Conservation (phyloP, 108 stramenopile genomes). For the Conticribra guillardii region DNA sequence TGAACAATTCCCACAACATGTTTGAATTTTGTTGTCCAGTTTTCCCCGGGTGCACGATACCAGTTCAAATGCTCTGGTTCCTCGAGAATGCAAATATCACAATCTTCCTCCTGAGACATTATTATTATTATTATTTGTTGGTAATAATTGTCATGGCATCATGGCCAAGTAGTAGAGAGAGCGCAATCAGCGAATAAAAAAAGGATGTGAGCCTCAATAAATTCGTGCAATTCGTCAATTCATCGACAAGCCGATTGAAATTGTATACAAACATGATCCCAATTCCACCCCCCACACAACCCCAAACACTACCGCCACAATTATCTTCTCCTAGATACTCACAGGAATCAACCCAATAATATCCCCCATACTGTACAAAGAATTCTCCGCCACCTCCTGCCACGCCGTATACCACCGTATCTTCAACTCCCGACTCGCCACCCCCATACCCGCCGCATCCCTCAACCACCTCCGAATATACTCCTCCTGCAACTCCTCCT, state of each 20-base stretch:
- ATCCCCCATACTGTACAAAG: constrained; percentile 70
- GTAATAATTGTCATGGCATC: neutral
- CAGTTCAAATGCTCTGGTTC: constrained; percentile 95
- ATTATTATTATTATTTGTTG: neutral
- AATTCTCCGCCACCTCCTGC: constrained; percentile 54
- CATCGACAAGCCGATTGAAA: too few relatives aligned
- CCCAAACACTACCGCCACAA: too few relatives aligned
- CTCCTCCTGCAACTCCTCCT: constrained; percentile 69
- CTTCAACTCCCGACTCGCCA: constrained; percentile 40
- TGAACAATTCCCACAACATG: constrained; percentile 94
- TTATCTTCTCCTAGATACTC: constrained; percentile 10
- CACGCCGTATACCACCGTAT: constrained; percentile 62
- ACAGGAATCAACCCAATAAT: constrained; percentile 71
- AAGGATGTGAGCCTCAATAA: neutral
- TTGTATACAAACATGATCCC: too few relatives aligned
- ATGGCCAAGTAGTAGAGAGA: neutral
- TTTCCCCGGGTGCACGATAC: constrained; percentile 63
- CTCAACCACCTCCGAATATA: constrained; percentile 73
- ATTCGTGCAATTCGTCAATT: neutral
- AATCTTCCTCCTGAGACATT: constrained; percentile 51
- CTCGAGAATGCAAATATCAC: constrained; percentile 91
- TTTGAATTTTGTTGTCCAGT: constrained; percentile 89
- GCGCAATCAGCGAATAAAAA: too few relatives aligned
- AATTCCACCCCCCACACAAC: too few relatives aligned
- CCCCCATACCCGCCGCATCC: constrained; percentile 43